These are phyloP conservation scores for Populus tomentosa DNA, from an alignment of 441 rosid genomes.

Conservation along the genomic window DNA sequence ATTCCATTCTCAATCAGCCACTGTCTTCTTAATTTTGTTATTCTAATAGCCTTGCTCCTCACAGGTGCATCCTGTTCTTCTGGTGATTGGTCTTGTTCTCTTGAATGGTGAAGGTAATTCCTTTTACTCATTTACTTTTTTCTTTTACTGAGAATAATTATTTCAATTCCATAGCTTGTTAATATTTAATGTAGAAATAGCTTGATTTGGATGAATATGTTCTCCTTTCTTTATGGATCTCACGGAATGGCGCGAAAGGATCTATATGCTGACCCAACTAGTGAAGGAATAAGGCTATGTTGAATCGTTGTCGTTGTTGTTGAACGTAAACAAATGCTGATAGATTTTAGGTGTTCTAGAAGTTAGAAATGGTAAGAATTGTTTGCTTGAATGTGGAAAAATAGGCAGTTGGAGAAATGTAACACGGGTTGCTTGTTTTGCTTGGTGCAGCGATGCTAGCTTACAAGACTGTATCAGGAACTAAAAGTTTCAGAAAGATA, in stretches of 20 bases:
- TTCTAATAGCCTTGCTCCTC: neutral
- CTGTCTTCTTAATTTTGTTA: too few species aligned
- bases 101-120: conserved; percentile 79
- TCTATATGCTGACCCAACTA: neutral
- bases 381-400: neutral
- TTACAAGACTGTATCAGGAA: conserved; percentile 68
- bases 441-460: conserved; percentile 66
- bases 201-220: neutral
- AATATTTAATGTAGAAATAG: neutral
- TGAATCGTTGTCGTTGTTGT: neutral
- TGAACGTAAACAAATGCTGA: neutral
- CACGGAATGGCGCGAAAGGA: neutral
- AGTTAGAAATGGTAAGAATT: neutral
- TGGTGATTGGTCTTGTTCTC: conserved; percentile 69
- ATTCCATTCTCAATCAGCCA: neutral
- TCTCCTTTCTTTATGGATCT: neutral
- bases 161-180: neutral
- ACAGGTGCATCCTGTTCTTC: conserved; percentile 85
- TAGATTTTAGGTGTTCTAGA: neutral
- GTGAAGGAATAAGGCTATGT: neutral
- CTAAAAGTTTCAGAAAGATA: conserved; percentile 62
- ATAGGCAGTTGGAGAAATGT: neutral
- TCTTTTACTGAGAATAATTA: neutral
- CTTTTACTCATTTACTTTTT: neutral
- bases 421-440: neutral